Evolutionary conservation across 2,329 filamentous ascomycete species (phyloP).

Genomic region (Beauveria medogensis): DNA sequence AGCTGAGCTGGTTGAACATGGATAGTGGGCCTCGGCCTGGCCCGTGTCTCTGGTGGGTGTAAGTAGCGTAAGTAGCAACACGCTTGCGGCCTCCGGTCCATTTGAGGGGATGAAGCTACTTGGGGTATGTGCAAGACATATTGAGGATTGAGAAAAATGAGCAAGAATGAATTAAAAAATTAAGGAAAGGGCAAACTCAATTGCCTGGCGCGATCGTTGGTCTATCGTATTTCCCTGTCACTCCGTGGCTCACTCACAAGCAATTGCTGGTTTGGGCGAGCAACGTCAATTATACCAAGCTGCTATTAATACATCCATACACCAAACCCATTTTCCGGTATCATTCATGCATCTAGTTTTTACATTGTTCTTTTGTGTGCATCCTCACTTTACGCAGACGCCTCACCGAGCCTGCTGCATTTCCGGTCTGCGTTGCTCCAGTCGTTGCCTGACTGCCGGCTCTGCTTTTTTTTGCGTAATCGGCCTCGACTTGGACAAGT

Average conservation of each 20-base stretch:
- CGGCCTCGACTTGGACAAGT: constrained; percentile 24
- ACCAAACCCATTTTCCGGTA: neutral
- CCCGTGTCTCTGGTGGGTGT: neutral
- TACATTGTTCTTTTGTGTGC: neutral
- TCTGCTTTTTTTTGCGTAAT: constrained; percentile 19
- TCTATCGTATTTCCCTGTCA: too few species aligned
- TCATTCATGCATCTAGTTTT: constrained; percentile 2
- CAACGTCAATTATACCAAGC: neutral
- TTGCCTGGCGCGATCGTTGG: too few species aligned
- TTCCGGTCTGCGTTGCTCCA: constrained; percentile 3
- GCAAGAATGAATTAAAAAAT: too few species aligned
- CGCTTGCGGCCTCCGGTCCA: neutral
- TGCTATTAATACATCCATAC: neutral
- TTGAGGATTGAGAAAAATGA: neutral
- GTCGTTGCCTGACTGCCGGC: constrained; percentile 12
- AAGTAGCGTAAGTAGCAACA: neutral
- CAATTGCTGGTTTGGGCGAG: too few species aligned
- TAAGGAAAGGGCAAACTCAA: neutral
- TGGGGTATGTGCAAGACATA: neutral
- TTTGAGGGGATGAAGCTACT: neutral
- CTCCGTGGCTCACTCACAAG: too few species aligned
- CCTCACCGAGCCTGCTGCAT: constrained; percentile 19
- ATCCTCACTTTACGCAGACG: constrained; percentile 1
- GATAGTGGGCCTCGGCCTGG: constrained; percentile 1
- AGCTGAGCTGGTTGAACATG: constrained; percentile 8